Percentiles rank a stretch among this genome's conserved stretches.
Conservation (phyloP, 495 filamentous ascomycete species). For the Hyaloscypha bicolor region DNA sequence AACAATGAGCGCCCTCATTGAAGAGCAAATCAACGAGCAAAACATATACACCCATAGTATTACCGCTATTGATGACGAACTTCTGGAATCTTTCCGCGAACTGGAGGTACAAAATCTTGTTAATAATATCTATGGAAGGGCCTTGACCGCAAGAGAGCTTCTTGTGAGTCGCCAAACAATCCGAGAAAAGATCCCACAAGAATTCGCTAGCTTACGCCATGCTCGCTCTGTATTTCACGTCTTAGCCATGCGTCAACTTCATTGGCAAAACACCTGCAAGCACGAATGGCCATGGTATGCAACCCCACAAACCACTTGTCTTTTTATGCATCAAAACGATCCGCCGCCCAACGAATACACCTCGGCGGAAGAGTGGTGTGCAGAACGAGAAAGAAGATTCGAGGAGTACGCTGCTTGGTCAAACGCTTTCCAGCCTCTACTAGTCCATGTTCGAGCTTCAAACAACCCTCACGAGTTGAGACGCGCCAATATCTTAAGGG, state of each 20-base stretch:
- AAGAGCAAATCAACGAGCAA: not conserved
- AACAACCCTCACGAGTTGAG: not conserved
- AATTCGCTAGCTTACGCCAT: not conserved
- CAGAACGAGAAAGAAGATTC: not conserved
- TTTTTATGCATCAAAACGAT: not conserved
- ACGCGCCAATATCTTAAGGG: not conserved
- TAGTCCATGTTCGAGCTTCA: not conserved
- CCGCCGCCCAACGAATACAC: not conserved
- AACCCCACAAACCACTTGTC: not conserved
- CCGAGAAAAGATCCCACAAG: not conserved
- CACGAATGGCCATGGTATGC: not conserved
- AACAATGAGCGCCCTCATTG: not conserved
- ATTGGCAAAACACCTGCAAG: not conserved
- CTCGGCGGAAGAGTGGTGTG: not conserved
- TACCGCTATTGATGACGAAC: not conserved
- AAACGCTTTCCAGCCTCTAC: not conserved
- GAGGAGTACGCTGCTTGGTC: not conserved
- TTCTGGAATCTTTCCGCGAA: not conserved
- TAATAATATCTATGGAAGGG: not conserved
- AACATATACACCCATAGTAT: not conserved
- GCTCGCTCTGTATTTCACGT: not conserved
- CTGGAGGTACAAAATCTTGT: not conserved
- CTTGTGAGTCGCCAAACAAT: not conserved
- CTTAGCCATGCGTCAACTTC: not conserved
- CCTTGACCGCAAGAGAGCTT: not conserved